Base-by-base conservation (phyloP, 495 filamentous ascomycete species). In the Hyaloscypha finlandica region DNA sequence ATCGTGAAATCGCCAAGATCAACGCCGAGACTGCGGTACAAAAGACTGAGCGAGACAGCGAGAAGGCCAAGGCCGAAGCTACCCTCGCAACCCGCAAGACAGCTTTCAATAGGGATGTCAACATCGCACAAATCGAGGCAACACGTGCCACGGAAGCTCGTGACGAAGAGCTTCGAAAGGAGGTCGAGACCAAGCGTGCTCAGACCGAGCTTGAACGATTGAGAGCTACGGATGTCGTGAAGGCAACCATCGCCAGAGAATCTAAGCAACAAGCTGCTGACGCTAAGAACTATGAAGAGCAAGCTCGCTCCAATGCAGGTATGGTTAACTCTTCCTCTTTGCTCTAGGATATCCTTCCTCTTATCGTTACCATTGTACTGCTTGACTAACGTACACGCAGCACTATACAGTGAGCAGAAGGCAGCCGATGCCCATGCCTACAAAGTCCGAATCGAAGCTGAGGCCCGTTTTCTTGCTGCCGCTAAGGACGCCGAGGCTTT, bases 1-100 rank as follows among this genome's bases (percentile, higher is more conserved):
- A 92, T 71, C 89, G 91, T 64, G 89, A 91, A 69, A 90, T 94
- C 54, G 88, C 89, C 63, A 92, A 91, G 77, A 94, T 95, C 71
- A 68, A 70, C 39, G 66, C 67, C 16, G 52, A 64, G 52, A 66
- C 64, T 29, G 91, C 92, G 2, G 91, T 93, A 5, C 84, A 89
- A 60, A 92, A 94, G 79, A 94, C 92, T 5, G 85, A 93, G 71
- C 88, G 92, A 64, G 91, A 93, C 70, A 86, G 88, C 57, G 90
- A 94, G 79, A 90, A 90, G 63, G 91, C 90, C 9, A 76, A 83
- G 25, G 92, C 92, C 57, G 91, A 94, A 75, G 89, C 90, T 54
- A 85, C 87, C 42, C 84, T 93, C 35, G 82, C 83, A 25, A 89
- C 86, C 32, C 83, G 86, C 59, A 88, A 92, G 77, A 88, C 89